Evolutionary conservation across 2,329 filamentous ascomycete genomes (phyloP).

Genomic region (Neodidymelliopsis sp.): DNA sequence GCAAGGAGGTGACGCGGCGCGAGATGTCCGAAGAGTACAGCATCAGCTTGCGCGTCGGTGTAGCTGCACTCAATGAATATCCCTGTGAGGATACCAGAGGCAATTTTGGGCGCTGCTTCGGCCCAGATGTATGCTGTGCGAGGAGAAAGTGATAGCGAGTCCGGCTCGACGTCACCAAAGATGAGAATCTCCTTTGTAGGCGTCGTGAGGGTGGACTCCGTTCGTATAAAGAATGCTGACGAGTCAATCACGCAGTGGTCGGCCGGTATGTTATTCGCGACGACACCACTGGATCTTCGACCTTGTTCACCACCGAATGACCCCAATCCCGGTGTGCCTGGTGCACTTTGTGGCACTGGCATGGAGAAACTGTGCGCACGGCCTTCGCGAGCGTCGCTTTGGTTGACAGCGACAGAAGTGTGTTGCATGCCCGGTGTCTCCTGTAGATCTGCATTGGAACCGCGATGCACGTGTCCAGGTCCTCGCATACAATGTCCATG

Average conservation of each 20-base stretch:
- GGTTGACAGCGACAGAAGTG: conserved; percentile 29
- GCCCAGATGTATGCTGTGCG: conserved; percentile 86
- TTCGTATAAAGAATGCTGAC: conserved; percentile 91
- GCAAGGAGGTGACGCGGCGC: conserved; percentile 82
- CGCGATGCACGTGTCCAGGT: conserved; percentile 50
- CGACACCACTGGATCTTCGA: conserved; percentile 24
- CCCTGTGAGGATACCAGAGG: conserved; percentile 72
- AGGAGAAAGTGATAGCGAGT: conserved; percentile 81
- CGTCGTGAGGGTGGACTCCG: conserved; percentile 57
- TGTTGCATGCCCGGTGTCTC: conserved; percentile 44
- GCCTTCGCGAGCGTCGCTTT: conserved; percentile 36
- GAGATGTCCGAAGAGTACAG: conserved; percentile 85
- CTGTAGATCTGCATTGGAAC: conserved; percentile 51
- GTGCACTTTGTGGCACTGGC: conserved; percentile 39
- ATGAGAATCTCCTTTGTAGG: conserved; percentile 76
- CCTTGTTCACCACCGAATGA: conserved; percentile 26
- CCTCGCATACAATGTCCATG: conserved; percentile 88
- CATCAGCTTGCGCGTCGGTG: conserved; percentile 78
- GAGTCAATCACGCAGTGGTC: conserved; percentile 78
- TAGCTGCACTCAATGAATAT: conserved; percentile 98
- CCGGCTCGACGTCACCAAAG: conserved; percentile 95
- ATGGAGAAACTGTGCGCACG: conserved; percentile 47
- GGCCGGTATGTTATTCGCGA: conserved; percentile 30
- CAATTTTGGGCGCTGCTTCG: conserved; percentile 87
- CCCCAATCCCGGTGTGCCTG: conserved; percentile 45